A percentile compares a stretch with the other conserved stretches of the same genome.
Conservation (phyloP, 257 asterid species). For the Solanum arcanum region DNA sequence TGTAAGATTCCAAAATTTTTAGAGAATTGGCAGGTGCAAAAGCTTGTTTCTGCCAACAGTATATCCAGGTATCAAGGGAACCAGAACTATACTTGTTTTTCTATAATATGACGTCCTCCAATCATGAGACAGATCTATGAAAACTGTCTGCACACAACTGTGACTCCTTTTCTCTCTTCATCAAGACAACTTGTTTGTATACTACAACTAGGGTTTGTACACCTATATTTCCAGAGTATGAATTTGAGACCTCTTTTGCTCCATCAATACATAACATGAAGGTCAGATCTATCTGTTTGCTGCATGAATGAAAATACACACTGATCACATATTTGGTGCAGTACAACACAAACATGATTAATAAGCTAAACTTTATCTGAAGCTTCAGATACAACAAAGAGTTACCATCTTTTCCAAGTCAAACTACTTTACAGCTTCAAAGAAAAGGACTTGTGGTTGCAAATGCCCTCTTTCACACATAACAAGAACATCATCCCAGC, state of each 20-base stretch:
- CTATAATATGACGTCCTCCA: neutral
- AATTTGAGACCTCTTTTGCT: neutral
- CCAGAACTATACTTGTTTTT: neutral
- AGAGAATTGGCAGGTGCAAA: neutral
- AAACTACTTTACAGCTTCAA: conserved; percentile 61
- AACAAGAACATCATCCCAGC: conserved; percentile 75
- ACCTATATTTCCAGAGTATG: neutral
- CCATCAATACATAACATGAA: conserved; percentile 7
- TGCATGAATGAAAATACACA: conserved; percentile 1
- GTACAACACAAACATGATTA: neutral
- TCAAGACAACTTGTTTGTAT: conserved; percentile 13
- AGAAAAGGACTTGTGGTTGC: conserved; percentile 93
- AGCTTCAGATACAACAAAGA: conserved; percentile 1
- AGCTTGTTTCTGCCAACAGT: neutral
- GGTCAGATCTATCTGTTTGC: conserved; percentile 7
- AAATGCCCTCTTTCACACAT: conserved; percentile 89
- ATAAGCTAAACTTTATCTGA: neutral
- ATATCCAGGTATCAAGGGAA: neutral
- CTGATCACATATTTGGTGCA: neutral
- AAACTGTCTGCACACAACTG: conserved; percentile 4
- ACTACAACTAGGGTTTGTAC: conserved; percentile 19
- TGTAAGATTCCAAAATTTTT: neutral
- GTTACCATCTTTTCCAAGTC: neutral
- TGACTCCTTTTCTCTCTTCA: conserved; percentile 16
- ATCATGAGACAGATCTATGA: conserved; percentile 8